These are phyloP conservation scores for Fragilariopsis cylindrus DNA, from an alignment of 108 stramenopile genomes.

Conservation along the genomic window DNA sequence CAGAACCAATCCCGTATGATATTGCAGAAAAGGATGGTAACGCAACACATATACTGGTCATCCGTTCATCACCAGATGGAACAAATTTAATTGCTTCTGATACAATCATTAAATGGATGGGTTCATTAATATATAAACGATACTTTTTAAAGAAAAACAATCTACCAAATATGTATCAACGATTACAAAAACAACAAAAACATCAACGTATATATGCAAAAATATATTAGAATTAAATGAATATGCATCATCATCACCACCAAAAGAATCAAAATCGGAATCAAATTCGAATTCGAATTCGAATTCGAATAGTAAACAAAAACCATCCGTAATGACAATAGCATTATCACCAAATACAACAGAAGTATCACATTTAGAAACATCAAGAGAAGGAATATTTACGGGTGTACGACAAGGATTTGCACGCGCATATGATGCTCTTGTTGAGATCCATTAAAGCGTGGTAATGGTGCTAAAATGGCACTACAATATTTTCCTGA, in stretches of 20 bases:
- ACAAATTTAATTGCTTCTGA: constrained; percentile 61
- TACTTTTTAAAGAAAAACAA: constrained; percentile 86
- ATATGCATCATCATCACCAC: constrained; percentile 27
- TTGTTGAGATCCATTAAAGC: constrained; percentile 81
- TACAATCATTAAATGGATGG: constrained; percentile 78
- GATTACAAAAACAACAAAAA: constrained; percentile 42
- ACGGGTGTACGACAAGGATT: constrained; percentile 86
- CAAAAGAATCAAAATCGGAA: constrained; percentile 11
- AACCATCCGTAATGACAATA: constrained; percentile 48
- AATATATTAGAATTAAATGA: constrained; percentile 82
- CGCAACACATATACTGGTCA: constrained; percentile 89
- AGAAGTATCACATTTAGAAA: constrained; percentile 83
- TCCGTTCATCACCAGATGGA: constrained; percentile 90
- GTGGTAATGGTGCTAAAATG: constrained; percentile 64
- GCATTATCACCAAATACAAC: constrained; percentile 83
- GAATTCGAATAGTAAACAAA: no score
- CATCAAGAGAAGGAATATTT: constrained; percentile 78
- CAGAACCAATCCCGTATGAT: constrained; percentile 89
- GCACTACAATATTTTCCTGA: constrained; percentile 79
- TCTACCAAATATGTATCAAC: constrained; percentile 63
- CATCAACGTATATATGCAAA: constrained; percentile 89
- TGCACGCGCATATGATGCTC: constrained; percentile 88
- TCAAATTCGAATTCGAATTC: constrained; percentile 23
- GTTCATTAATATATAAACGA: constrained; percentile 76
- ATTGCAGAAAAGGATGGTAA: constrained; percentile 79